These are phyloP conservation scores for Strobilomyces confusus DNA, from an alignment of 768 basidiomycete species.

Conservation along the genomic window DNA sequence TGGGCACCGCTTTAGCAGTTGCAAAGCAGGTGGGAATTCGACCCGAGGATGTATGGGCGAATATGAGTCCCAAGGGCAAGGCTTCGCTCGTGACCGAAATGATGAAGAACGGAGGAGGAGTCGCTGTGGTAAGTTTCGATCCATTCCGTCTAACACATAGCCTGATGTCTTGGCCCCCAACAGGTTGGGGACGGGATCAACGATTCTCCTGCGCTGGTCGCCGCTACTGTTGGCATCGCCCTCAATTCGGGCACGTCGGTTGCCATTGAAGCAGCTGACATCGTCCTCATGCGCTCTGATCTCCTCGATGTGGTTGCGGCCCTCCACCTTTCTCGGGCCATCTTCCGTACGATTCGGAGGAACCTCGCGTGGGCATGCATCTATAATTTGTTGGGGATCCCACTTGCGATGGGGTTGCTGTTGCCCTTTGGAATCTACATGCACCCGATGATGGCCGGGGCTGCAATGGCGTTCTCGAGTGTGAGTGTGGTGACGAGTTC, in stretches of 20 bases:
- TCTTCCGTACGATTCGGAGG: constrained; percentile 86
- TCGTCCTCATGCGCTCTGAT: constrained; percentile 96
- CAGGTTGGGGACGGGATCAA: constrained; percentile 99
- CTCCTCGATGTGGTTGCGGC: constrained; percentile 97
- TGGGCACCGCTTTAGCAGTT: constrained; percentile 80
- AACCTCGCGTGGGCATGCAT: constrained; percentile 97
- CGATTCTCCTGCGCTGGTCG: constrained; percentile 95
- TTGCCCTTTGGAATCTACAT: constrained; percentile 89
- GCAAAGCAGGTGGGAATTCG: constrained; percentile 88
- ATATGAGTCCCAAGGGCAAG: constrained; percentile 95
- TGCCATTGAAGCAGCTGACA: constrained; percentile 96
- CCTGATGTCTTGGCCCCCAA: neutral
- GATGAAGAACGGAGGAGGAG: constrained; percentile 72
- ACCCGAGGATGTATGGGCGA: constrained; percentile 80
- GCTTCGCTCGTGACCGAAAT: constrained; percentile 79
- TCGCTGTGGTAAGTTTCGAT: constrained; percentile 75
- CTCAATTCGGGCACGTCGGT: constrained; percentile 95
- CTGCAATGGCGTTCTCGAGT: constrained; percentile 96
- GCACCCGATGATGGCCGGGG: constrained; percentile 98
- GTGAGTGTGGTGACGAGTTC: constrained; percentile 94
- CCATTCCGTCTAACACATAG: neutral
- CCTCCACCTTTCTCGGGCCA: constrained; percentile 81
- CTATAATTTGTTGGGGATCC: constrained; percentile 91
- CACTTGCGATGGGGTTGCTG: constrained; percentile 96
- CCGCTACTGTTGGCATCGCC: constrained; percentile 94